These are phyloP conservation scores for Cenococcum geophilum DNA, from an alignment of 495 filamentous ascomycete genomes.

Conservation along the genomic window DNA sequence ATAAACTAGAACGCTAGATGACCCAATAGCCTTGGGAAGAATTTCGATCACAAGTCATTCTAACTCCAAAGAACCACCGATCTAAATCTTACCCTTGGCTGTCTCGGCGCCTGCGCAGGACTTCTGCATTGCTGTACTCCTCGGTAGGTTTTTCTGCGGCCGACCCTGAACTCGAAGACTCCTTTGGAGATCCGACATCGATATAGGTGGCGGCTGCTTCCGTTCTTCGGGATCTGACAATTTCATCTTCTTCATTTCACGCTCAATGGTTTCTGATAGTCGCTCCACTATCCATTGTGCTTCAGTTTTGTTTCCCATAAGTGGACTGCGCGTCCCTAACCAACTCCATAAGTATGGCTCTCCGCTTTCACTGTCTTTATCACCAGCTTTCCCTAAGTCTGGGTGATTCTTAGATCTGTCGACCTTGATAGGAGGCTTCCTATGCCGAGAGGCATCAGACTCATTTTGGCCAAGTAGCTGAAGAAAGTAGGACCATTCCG, in stretches of 20 bases:
- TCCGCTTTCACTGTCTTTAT: conserved; percentile 26
- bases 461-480: conserved; percentile 68
- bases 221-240: conserved; percentile 5
- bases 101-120: not conserved
- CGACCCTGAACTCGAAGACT: not conserved
- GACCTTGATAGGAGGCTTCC: conserved; percentile 23
- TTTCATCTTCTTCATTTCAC: conserved; percentile 33
- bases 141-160: not conserved
- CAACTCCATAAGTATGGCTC: conserved; percentile 60
- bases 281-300: conserved; percentile 74
- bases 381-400: conserved; percentile 31
- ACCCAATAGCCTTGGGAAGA: too few species aligned
- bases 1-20: too few species aligned
- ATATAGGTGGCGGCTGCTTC: conserved; percentile 20
- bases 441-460: conserved; percentile 32
- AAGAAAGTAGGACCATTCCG: conserved; percentile 79
- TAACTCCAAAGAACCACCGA: too few species aligned
- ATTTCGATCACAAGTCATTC: too few species aligned
- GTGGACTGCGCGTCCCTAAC: conserved; percentile 63
- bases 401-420: conserved; percentile 5
- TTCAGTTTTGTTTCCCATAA: conserved; percentile 68
- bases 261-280: conserved; percentile 65
- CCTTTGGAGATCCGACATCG: conserved; percentile 17
- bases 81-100: too few species aligned
- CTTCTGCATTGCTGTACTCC: not conserved